A percentile compares a stretch with the other conserved stretches of the same genome.
Evolutionary conservation across 176 grass and related monocot genomes (phyloP).

Genomic region (Pharus latifolius): DNA sequence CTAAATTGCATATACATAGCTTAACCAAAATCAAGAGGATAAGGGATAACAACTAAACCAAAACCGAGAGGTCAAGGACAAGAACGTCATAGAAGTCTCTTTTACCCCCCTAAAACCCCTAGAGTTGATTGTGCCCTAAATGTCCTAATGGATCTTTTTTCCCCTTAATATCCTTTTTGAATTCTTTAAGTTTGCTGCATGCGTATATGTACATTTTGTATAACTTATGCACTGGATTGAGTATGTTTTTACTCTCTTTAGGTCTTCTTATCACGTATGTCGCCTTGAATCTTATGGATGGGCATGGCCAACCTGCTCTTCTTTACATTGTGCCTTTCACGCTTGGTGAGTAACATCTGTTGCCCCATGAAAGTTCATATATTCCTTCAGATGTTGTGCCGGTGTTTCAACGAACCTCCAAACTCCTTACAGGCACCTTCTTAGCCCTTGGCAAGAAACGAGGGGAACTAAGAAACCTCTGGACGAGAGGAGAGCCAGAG

Average conservation of each 20-base stretch:
- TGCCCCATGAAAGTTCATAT: background rate
- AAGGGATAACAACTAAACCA: too few relatives aligned
- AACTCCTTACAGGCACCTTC: slow-evolving; percentile 54
- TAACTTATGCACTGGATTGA: background rate
- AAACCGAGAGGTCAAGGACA: too few relatives aligned
- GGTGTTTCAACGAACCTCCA: background rate
- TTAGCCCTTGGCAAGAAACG: slow-evolving; percentile 58
- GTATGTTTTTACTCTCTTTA: background rate
- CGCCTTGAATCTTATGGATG: slow-evolving; percentile 96
- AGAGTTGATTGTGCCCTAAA: too few relatives aligned
- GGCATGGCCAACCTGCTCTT: slow-evolving; percentile 86
- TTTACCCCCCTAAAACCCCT: too few relatives aligned
- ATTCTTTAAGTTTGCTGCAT: too few relatives aligned
- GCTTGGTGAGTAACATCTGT: slow-evolving; percentile 42
- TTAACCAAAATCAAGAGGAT: too few relatives aligned
- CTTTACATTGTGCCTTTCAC: slow-evolving; percentile 98
- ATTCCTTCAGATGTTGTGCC: background rate
- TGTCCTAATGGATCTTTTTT: too few relatives aligned
- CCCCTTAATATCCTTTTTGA: too few relatives aligned
- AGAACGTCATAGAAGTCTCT: too few relatives aligned
- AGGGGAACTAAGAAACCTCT: slow-evolving; percentile 75
- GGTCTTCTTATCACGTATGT: slow-evolving; percentile 90
- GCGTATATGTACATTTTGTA: background rate
- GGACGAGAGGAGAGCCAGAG: slow-evolving; percentile 74
- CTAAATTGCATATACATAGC: too few relatives aligned